Evolutionary conservation across 1,284 basidiomycete genomes (phyloP).

Genomic region (Melampsora medusae): DNA sequence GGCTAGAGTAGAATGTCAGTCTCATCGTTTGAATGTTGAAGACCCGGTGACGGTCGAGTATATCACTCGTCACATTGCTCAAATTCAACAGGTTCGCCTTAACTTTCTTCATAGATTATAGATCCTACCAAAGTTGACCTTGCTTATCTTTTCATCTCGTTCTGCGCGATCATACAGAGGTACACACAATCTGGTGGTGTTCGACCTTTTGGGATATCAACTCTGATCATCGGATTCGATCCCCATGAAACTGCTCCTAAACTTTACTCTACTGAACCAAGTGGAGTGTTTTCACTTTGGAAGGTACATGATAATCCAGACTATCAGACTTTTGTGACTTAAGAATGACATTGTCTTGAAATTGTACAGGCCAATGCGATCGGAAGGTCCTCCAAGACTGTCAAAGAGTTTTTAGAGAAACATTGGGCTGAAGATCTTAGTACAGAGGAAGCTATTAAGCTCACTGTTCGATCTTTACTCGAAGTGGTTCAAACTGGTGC

Average conservation of each 20-base stretch:
- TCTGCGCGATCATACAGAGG: constrained; percentile 60
- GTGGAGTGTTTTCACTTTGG: constrained; percentile 97
- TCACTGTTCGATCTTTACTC: constrained; percentile 90
- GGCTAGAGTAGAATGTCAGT: constrained; percentile 95
- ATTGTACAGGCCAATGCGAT: constrained; percentile 82
- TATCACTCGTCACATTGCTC: constrained; percentile 94
- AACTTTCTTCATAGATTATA: constrained; percentile 8
- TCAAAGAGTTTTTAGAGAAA: constrained; percentile 97
- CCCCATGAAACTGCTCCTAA: constrained; percentile 82
- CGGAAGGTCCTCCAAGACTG: constrained; percentile 94
- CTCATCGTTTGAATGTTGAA: constrained; percentile 93
- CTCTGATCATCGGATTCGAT: constrained; percentile 94
- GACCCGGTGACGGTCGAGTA: constrained; percentile 98
- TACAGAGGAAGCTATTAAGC: constrained; percentile 85
- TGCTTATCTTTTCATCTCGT: constrained; percentile 11
- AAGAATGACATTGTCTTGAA: neutral
- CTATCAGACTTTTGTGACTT: neutral
- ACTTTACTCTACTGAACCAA: constrained; percentile 95
- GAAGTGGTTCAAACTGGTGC: constrained; percentile 99
- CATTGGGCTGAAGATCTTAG: constrained; percentile 89
- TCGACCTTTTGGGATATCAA: constrained; percentile 95
- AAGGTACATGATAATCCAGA: constrained; percentile 65
- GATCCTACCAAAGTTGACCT: neutral
- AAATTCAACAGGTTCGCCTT: constrained; percentile 81
- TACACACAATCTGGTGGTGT: constrained; percentile 99